Conservation (phyloP, 2,329 filamentous ascomycete genomes). For the Pyrenophora seminiperda region DNA sequence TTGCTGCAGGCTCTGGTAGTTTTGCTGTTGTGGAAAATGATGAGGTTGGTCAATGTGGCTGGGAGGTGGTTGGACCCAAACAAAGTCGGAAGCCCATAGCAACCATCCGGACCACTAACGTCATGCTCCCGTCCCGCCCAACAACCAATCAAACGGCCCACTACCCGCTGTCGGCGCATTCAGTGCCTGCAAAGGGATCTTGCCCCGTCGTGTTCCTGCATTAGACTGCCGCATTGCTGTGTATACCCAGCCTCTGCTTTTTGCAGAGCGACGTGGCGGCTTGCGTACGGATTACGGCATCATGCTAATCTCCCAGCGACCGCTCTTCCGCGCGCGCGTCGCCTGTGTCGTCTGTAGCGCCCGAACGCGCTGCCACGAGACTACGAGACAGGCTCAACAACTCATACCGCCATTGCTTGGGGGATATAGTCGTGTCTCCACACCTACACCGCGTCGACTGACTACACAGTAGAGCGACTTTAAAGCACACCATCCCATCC, state of each 20-base stretch:
- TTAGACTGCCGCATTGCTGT: slow-evolving; percentile 21
- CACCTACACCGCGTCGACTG: no score
- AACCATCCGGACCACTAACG: slow-evolving; percentile 24
- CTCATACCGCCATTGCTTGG: slow-evolving; percentile 11
- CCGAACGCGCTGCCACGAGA: slow-evolving; percentile 5
- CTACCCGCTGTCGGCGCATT: slow-evolving; percentile 14
- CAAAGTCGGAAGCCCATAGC: slow-evolving; percentile 25
- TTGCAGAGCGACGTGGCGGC: slow-evolving; percentile 34
- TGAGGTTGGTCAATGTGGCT: slow-evolving; percentile 44
- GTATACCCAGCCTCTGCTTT: slow-evolving; percentile 34
- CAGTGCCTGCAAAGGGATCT: slow-evolving; percentile 6
- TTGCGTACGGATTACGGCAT: slow-evolving; percentile 23
- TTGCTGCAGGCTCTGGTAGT: slow-evolving; percentile 35
- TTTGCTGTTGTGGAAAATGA: slow-evolving; percentile 41
- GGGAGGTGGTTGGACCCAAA: slow-evolving; percentile 22
- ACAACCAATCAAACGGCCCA: slow-evolving; percentile 25
- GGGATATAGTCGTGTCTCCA: not conserved
- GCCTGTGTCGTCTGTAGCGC: not conserved
- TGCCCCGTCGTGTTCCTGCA: slow-evolving; percentile 30
- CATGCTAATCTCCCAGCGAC: slow-evolving; percentile 11
- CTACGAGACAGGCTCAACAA: slow-evolving; percentile 9
- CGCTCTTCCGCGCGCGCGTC: slow-evolving; percentile 14
- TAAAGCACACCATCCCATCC: not conserved
- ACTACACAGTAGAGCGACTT: not conserved
- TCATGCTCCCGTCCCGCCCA: slow-evolving; percentile 25